phyloP scores from a whole-genome alignment of 345 rosid genomes.

The Linum trigynum region DNA sequence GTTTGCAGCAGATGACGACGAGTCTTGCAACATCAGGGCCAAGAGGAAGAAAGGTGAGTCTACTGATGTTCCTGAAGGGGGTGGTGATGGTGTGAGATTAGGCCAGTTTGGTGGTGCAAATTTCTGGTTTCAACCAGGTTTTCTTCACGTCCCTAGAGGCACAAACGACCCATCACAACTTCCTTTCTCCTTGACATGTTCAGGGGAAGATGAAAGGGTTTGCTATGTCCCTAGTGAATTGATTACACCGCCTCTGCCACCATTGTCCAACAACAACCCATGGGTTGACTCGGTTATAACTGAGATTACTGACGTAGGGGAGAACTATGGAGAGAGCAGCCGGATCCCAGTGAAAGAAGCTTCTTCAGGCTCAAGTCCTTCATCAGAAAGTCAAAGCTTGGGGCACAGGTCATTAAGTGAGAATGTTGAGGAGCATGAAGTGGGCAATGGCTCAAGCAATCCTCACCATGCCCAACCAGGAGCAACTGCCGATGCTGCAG shows the following conservation, averaged over 20 bases:
- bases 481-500: slow-evolving; percentile 29
- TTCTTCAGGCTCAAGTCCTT: slow-evolving; percentile 61
- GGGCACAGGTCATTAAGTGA: slow-evolving; percentile 35
- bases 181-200: slow-evolving; percentile 65
- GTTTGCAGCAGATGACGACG: slow-evolving; percentile 58
- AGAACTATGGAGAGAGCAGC: slow-evolving; percentile 50
- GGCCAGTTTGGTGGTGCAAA: slow-evolving; percentile 33
- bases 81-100: no score
- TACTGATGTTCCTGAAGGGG: slow-evolving; percentile 20
- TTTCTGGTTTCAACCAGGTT: slow-evolving; percentile 71
- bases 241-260: slow-evolving; percentile 53
- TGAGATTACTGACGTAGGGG: slow-evolving; percentile 63
- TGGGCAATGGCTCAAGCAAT: slow-evolving; percentile 50
- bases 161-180: slow-evolving; percentile 6
- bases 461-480: slow-evolving; percentile 33
- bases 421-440: slow-evolving; percentile 33
- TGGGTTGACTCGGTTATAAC: slow-evolving; percentile 72
- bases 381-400: slow-evolving; percentile 66
- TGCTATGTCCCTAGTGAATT: slow-evolving; percentile 64
- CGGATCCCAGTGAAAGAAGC: slow-evolving; percentile 50
- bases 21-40: slow-evolving; percentile 46
- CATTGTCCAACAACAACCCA: slow-evolving; percentile 48
- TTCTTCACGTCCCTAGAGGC: slow-evolving; percentile 9
- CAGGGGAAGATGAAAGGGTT: slow-evolving; percentile 61
- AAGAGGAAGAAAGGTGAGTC: slow-evolving; percentile 49